phyloP scores from a whole-genome alignment of 2,329 filamentous ascomycete genomes.

The Pseudonectria buxi region DNA sequence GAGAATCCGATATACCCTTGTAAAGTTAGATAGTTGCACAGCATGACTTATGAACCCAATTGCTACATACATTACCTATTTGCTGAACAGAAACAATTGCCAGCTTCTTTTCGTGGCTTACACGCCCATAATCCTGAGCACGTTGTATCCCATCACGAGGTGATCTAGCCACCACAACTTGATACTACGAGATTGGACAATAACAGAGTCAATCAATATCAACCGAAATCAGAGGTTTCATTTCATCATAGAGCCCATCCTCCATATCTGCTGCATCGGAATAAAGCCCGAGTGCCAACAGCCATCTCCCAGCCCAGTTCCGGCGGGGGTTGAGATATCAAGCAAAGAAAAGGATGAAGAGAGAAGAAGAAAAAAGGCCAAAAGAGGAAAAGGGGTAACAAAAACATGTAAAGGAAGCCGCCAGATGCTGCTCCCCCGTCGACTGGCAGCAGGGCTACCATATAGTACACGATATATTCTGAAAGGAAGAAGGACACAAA shows the following conservation, averaged over 20 bases:
- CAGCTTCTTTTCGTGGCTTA: no score
- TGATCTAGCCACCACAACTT: no score
- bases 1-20: no score
- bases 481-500: slow-evolving; percentile 9
- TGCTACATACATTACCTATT: no score
- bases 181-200: no score
- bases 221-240: slow-evolving; percentile 17
- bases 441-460: slow-evolving; percentile 5
- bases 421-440: background rate
- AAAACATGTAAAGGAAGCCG: background rate
- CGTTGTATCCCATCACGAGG: no score
- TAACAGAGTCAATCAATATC: slow-evolving; percentile 8
- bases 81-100: no score
- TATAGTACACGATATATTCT: slow-evolving; percentile 16
- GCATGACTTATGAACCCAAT: no score
- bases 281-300: slow-evolving; percentile 7
- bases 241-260: slow-evolving; percentile 22
- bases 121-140: no score
- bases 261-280: slow-evolving; percentile 8
- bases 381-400: slow-evolving; percentile 1
- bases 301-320: slow-evolving; percentile 13
- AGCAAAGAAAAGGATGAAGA: slow-evolving; percentile 6
- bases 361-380: slow-evolving; percentile 5
- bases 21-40: no score
- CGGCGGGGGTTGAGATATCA: slow-evolving; percentile 4